A percentile compares a stretch with the other conserved stretches of the same genome.
Evolutionary conservation across 164 flowering plant genomes (phyloP).

Genomic region (Stephania cephalantha): DNA sequence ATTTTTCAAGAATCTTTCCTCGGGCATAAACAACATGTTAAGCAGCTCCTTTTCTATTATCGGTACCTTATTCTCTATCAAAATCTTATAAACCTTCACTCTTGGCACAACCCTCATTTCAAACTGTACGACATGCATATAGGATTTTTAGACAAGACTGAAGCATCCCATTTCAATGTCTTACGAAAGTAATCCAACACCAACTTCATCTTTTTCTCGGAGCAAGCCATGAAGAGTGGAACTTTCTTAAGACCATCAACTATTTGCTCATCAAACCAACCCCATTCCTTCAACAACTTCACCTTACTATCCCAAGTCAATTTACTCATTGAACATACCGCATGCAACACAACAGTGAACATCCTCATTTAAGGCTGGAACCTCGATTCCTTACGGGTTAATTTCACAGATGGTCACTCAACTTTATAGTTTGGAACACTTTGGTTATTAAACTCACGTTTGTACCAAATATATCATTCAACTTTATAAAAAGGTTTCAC

Average conservation of each 20-base stretch:
- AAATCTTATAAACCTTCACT: not conserved
- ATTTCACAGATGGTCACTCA: too few species aligned
- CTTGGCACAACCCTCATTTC: slow-evolving; percentile 4
- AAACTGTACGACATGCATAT: not conserved
- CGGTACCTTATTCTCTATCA: not conserved
- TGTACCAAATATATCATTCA: too few species aligned
- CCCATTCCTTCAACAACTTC: not conserved
- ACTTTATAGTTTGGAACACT: too few species aligned
- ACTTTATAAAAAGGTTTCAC: too few species aligned
- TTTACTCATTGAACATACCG: not conserved
- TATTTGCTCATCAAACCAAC: not conserved
- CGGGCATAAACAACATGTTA: not conserved
- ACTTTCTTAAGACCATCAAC: not conserved
- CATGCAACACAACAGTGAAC: not conserved
- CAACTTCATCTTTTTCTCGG: not conserved
- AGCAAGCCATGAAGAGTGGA: not conserved
- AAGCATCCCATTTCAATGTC: not conserved
- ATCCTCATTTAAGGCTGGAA: not conserved
- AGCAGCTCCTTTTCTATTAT: not conserved
- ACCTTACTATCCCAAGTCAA: not conserved
- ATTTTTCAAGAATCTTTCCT: not conserved
- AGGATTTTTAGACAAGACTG: not conserved
- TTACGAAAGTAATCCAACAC: not conserved
- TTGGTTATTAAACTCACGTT: too few species aligned
- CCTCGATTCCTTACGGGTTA: too few species aligned